Evolutionary conservation across 2,329 filamentous ascomycete species (phyloP).

Genomic region (Pyricularia grisea): DNA sequence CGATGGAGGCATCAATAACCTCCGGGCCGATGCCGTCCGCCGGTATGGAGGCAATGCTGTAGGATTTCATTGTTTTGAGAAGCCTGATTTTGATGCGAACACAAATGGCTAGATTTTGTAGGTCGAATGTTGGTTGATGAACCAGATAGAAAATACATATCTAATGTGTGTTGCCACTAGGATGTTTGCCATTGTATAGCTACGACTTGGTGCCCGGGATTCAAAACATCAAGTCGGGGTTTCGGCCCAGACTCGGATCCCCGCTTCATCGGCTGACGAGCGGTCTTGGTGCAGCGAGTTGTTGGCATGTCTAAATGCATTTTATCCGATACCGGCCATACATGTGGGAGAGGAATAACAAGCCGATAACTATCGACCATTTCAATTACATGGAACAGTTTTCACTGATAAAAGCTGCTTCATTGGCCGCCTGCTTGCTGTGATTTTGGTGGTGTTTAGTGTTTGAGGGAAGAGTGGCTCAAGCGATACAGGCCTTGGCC

Average conservation of each 20-base stretch:
- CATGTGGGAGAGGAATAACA: background rate
- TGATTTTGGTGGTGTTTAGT: background rate
- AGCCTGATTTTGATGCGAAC: background rate
- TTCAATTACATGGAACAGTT: background rate
- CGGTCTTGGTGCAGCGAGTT: background rate
- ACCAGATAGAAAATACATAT: constrained; percentile 23
- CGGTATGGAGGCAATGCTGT: constrained; percentile 11
- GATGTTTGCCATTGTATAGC: background rate
- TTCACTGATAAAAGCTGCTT: no score
- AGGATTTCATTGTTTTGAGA: background rate
- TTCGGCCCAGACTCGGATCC: background rate
- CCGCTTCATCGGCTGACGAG: background rate
- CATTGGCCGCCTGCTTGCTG: background rate
- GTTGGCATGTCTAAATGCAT: background rate
- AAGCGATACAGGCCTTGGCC: background rate
- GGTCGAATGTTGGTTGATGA: constrained; percentile 60
- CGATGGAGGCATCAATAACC: constrained; percentile 23
- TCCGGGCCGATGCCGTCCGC: constrained; percentile 22
- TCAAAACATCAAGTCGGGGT: background rate
- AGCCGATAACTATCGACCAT: background rate
- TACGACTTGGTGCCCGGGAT: background rate
- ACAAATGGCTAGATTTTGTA: background rate
- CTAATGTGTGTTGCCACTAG: background rate
- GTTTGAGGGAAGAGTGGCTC: background rate
- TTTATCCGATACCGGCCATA: background rate